Evolutionary conservation across 805 yeast genomes (phyloP), one percentile per base, ranked within the genome.

Genomic region (Barnettozyma sucrosica): DNA sequence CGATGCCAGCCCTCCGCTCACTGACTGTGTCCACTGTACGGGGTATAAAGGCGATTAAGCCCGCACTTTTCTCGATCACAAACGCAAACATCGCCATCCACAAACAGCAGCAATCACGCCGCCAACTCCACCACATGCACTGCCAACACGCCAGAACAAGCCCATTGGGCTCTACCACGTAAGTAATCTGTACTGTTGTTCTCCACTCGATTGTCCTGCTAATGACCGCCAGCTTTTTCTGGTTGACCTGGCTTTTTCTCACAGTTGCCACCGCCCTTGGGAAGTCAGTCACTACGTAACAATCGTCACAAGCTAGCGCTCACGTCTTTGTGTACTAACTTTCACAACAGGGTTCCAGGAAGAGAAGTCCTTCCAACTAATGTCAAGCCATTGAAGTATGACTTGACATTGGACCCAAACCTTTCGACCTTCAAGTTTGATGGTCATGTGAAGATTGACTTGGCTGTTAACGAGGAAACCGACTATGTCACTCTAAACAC

Each of bases 301-400:
- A 40, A 40, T 26, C 23, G 18, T n/a, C 21, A 6, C 32, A 14
- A 25, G 7, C 32, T 6, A 39, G 11, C 39, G 3, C 6, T n/a
- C 4, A n/a, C n/a, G n/a, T 16, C 18, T 7, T 4, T 10, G 5
- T 11, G 13, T 48, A 48, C 54, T 48, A 44, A 49, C 45, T 25
- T 11, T 14, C 24, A 36, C n/a, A 23, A 33, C 44, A 60, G 64
- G 25, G 49, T 56, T 30, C 61, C 65, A 23, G 49, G 63, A 19
- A 69, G 75, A 58, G 75, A 71, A 55, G 63, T 72, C 37, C 77
- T 81, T 51, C 95, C 87, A 56, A 70, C 71, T 43, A 70, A 76
- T 46, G 84, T 89, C 51, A 74, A 74, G 50, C 97, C 99, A 32
- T 56, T 69, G 32, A 86, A 85, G 66, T 92, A 93, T 63, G 77